Evolutionary conservation across 129 eudicot genomes (phyloP).

Genomic region (Flaveria ramosissima): DNA sequence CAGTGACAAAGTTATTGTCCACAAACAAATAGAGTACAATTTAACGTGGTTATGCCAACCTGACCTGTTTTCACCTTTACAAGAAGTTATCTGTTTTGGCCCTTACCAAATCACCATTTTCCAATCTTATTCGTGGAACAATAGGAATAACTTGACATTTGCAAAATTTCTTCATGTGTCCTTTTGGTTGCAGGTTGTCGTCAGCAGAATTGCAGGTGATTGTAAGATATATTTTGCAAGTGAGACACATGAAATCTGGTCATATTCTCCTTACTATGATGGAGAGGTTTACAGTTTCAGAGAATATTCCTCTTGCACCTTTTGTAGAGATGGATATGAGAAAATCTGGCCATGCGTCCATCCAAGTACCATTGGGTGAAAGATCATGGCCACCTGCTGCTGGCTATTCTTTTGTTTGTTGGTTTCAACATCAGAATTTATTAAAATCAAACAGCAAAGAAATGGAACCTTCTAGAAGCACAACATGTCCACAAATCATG

Average conservation of each 20-base stretch:
- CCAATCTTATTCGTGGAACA: background rate
- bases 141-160: background rate
- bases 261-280: slow-evolving; percentile 74
- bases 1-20: background rate
- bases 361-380: slow-evolving; percentile 92
- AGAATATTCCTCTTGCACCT: slow-evolving; percentile 84
- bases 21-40: background rate
- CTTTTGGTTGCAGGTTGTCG: slow-evolving; percentile 65
- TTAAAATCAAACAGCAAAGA: slow-evolving; percentile 56
- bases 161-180: background rate
- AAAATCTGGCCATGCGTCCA: slow-evolving; percentile 85
- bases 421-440: slow-evolving; percentile 86
- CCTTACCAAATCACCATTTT: background rate
- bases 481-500: slow-evolving; percentile 48
- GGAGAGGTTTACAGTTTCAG: slow-evolving; percentile 72
- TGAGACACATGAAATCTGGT: slow-evolving; percentile 64
- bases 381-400: slow-evolving; percentile 99
- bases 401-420: slow-evolving; percentile 95
- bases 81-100: background rate
- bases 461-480: slow-evolving; percentile 37
- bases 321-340: slow-evolving; percentile 95
- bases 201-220: slow-evolving; percentile 83
- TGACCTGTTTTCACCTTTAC: background rate
- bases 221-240: slow-evolving; percentile 76
- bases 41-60: background rate